Base-by-base conservation (phyloP, 208 protist species). In the Trypanosoma conorhini region DNA sequence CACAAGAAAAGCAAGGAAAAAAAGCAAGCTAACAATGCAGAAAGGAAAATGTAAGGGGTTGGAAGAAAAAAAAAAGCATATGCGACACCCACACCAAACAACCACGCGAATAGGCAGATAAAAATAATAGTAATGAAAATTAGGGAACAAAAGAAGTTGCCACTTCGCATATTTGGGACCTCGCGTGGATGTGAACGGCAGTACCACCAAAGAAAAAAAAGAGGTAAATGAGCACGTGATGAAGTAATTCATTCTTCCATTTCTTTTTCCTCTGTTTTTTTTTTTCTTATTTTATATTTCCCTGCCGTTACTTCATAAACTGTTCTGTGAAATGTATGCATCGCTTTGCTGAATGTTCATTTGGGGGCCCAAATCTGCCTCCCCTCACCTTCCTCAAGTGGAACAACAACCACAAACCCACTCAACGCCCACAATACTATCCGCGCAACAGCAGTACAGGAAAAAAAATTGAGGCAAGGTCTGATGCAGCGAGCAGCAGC, bases 101-200 rank as follows among this genome's bases (percentile, higher is more conserved):
- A 42, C 48, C 15, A 68, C 22, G 26, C 24, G 30, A 15, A 58
- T 8, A 68, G 2, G 59, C 5, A 52, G 22, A 67, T 40, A 67
- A 57, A 35, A 31, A 42, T 1, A 4, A 58, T 60, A 62, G 26
- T 31, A 59, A n/a, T 35, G 35, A 61, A 70, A 33, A 51, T 51
- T 38, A 57, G 17, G 12, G 21, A 12, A 26, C 1, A 46, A 46
- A 3, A 46, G 17, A 46, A 46, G 8, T 46, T 46, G 42, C 42
- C 3, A 13, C 8, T 46, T 3, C 42, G 5, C 21, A 5, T 54
- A 12, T 54, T 54, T 54, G 12, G 12, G 55, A 38, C 38, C 8
- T 67, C 5, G 40, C 31, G 42, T 46, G 42, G 42, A 46, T 46
- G 42, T 67, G 57, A 56, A 56, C 19, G 8, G 55, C 8, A 40